These are phyloP conservation scores for Candida parachauliodes DNA, from an alignment of 805 yeast genomes.

Conservation along the genomic window DNA sequence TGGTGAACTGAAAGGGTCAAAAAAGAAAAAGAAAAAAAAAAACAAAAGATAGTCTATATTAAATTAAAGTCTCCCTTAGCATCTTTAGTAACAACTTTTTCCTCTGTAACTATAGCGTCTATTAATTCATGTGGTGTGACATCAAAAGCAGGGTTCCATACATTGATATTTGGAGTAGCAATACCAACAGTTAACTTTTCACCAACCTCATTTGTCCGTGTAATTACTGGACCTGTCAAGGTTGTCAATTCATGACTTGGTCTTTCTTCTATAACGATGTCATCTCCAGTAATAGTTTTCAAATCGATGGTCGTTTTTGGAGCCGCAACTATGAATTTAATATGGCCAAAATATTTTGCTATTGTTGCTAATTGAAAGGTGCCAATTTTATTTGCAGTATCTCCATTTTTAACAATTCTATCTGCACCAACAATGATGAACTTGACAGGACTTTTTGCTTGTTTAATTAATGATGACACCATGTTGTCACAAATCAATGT, in stretches of 20 bases:
- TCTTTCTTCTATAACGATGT: conserved; percentile 83
- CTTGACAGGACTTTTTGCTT: conserved; percentile 66
- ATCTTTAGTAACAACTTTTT: conserved; percentile 48
- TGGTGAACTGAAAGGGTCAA: no score
- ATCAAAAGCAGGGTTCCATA: conserved; percentile 97
- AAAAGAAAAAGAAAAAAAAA: conserved; percentile 15
- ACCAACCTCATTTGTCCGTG: conserved; percentile 25
- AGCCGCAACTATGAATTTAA: conserved; percentile 90
- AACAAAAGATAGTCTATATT: conserved; percentile 10
- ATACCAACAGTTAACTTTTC: conserved; percentile 57
- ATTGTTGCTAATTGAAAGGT: conserved; percentile 83
- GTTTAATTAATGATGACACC: conserved; percentile 69
- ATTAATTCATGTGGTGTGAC: conserved; percentile 81
- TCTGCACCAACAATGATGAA: conserved; percentile 95
- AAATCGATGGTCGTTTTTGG: conserved; percentile 89
- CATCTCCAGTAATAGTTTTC: conserved; percentile 61
- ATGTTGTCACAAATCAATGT: conserved; percentile 88
- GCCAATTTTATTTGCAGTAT: conserved; percentile 94
- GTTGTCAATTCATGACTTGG: conserved; percentile 75
- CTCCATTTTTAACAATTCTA: conserved; percentile 89
- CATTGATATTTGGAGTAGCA: conserved; percentile 80
- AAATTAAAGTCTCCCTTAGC: conserved; percentile 49
- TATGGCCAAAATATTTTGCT: conserved; percentile 49
- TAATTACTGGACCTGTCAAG: conserved; percentile 54
- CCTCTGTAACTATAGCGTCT: conserved; percentile 88